phyloP scores from a whole-genome alignment of 495 filamentous ascomycete species.

The Glonium stellatum region DNA sequence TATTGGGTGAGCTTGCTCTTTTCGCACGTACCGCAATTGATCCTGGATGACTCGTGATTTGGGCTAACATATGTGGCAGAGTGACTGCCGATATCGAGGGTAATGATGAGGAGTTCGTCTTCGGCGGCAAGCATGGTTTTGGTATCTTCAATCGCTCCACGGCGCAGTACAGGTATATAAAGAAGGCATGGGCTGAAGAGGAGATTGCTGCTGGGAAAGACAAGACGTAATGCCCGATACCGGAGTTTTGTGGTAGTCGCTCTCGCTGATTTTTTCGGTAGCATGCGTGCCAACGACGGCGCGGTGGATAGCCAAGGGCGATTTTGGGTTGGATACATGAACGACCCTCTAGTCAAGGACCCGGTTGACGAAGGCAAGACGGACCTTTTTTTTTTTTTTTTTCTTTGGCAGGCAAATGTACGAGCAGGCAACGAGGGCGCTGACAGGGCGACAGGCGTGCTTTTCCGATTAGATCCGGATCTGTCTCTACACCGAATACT shows the following conservation, averaged over 20 bases:
- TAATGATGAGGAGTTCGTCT: constrained; percentile 58
- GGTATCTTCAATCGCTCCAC: constrained; percentile 65
- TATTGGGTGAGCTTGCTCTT: constrained; percentile 43
- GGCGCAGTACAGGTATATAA: constrained; percentile 55
- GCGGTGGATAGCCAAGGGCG: constrained; percentile 72
- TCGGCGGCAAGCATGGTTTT: constrained; percentile 76
- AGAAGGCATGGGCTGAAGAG: constrained; percentile 50
- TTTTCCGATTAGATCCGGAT: constrained; percentile 61
- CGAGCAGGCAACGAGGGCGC: not conserved
- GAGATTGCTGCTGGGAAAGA: constrained; percentile 34
- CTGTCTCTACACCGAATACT: constrained; percentile 53
- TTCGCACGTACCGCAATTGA: not conserved
- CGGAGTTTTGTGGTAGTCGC: not conserved
- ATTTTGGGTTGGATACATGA: constrained; percentile 89
- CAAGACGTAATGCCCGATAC: constrained; percentile 33
- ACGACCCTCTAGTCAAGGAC: constrained; percentile 45
- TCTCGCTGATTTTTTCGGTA: constrained; percentile 4
- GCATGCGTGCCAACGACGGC: constrained; percentile 69
- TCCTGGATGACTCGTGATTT: not conserved
- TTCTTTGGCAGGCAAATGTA: too few species aligned
- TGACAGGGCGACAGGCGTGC: constrained; percentile 38
- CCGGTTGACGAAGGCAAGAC: constrained; percentile 33
- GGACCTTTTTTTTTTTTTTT: too few species aligned
- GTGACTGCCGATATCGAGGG: constrained; percentile 79
- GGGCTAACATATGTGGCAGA: constrained; percentile 30